These are phyloP conservation scores for Aureobasidium namibiae DNA, from an alignment of 2,329 filamentous ascomycete genomes.

Conservation along the genomic window DNA sequence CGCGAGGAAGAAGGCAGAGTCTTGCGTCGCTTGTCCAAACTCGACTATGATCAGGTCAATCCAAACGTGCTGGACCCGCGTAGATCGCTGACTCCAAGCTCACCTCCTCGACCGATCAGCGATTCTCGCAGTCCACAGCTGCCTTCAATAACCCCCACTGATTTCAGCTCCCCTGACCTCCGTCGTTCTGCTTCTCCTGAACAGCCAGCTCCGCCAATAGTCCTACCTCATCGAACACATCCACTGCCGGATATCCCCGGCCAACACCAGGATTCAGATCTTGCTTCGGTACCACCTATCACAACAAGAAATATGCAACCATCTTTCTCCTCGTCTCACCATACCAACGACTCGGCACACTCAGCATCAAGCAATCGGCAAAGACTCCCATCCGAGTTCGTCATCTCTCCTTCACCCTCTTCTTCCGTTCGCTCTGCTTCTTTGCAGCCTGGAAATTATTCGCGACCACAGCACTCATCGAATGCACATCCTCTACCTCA, in stretches of 20 bases:
- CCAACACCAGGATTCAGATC: background rate
- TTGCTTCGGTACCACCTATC: background rate
- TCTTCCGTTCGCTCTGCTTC: background rate
- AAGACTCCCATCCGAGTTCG: background rate
- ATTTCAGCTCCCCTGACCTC: background rate
- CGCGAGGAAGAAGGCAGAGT: slow-evolving; percentile 6
- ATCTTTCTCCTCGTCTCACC: background rate
- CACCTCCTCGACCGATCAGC: background rate
- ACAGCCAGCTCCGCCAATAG: background rate
- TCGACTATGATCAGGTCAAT: background rate
- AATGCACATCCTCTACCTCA: background rate
- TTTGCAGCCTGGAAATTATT: background rate
- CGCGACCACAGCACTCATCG: background rate
- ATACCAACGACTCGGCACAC: background rate
- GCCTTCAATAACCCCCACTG: background rate
- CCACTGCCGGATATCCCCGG: background rate
- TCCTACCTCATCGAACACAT: background rate
- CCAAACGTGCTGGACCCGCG: background rate
- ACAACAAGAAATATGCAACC: background rate
- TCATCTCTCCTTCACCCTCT: background rate
- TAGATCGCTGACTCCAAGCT: background rate
- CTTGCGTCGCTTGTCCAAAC: background rate
- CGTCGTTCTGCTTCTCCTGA: background rate
- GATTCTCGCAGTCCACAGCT: slow-evolving; percentile 5
- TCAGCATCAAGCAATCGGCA: background rate